Conservation (phyloP, 2,329 filamentous ascomycete genomes). For the Penicillium sp. region DNA sequence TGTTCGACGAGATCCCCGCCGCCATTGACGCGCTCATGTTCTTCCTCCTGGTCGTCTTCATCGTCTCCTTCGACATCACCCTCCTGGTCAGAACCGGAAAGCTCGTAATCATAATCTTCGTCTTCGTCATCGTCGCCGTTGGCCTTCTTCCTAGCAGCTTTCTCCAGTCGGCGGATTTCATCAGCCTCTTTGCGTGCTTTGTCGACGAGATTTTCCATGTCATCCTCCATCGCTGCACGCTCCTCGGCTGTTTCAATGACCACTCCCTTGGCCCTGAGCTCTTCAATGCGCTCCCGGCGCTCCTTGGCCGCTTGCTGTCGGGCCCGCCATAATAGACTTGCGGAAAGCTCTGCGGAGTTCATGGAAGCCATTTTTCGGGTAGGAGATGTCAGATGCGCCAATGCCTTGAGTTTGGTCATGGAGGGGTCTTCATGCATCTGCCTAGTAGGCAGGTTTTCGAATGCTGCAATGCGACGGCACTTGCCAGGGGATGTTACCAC, state of each 20-base stretch:
- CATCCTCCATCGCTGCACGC: conserved; percentile 73
- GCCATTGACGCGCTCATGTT: conserved; percentile 15
- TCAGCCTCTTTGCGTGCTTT: conserved; percentile 78
- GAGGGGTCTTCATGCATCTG: conserved; percentile 60
- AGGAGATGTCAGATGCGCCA: conserved; percentile 69
- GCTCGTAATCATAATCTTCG: conserved; percentile 46
- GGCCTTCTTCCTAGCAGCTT: conserved; percentile 64
- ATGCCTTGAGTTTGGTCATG: conserved; percentile 65
- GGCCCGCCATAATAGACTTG: conserved; percentile 66
- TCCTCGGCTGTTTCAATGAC: conserved; percentile 83
- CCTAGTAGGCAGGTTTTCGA: conserved; percentile 65
- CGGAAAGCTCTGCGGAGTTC: conserved; percentile 67
- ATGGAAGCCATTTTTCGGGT: conserved; percentile 55
- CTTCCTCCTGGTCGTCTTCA: conserved; percentile 31
- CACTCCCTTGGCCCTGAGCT: conserved; percentile 75
- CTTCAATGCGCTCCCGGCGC: conserved; percentile 71
- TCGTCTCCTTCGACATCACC: conserved; percentile 39
- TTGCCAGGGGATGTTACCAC: conserved; percentile 53
- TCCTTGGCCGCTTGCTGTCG: conserved; percentile 76
- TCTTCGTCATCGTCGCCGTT: conserved; percentile 58
- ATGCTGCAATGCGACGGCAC: conserved; percentile 55
- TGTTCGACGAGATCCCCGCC: conserved; percentile 25
- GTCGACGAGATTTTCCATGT: conserved; percentile 84
- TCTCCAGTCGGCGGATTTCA: conserved; percentile 74
- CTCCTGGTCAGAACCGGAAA: conserved; percentile 50